Base-by-base conservation (phyloP, 257 asterid species). In the Verbena officinalis region DNA sequence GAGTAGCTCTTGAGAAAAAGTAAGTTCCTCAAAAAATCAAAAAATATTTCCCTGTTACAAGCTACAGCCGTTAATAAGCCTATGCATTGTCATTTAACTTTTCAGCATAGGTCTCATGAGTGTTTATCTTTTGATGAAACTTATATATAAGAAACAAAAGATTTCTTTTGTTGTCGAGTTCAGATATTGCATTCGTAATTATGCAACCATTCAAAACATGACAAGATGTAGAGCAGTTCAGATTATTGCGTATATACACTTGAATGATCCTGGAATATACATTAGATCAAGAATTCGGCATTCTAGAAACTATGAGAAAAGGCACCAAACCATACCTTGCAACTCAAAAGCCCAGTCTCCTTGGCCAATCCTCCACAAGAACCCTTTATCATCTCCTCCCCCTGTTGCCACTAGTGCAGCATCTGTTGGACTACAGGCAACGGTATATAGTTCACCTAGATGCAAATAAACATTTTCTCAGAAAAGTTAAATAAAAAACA, bases 311-410 rank as follows among this genome's bases (percentile, higher is more conserved):
- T 17, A 65, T 14, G 63, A 56, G 42, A 14, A 58, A 53, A 42
- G 49, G 42, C n/a, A n/a, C 31, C n/a, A 31, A 59, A 64, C 5
- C 69, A 53, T 71, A 87, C 99, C 99, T 81, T 80, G 79, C 77
- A 86, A 78, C 79, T 86, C 95, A 70, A 76, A 80, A 74, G 88
- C 86, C 89, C 85, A 83, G 71, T 86, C 95, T 48, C 98, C 95
- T 62, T 70, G 88, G 61, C 73, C 73, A 67, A 88, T 86, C 65
- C 54, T 83, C 99, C 99, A 94, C 34, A 90, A 42, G 56, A 88
- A 94, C 48, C 91, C 99, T 80, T 69, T 90, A 81, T 94, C 95
- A 78, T 94, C 99, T 60, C 95, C 96, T 65, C 95, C 99, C 30
- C 99, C 97, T 44, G 95, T 94, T 67, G 95, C 99, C 66, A 94